phyloP scores from a whole-genome alignment of 2,329 filamentous ascomycete genomes.

The Orbilia ellipsospora region DNA sequence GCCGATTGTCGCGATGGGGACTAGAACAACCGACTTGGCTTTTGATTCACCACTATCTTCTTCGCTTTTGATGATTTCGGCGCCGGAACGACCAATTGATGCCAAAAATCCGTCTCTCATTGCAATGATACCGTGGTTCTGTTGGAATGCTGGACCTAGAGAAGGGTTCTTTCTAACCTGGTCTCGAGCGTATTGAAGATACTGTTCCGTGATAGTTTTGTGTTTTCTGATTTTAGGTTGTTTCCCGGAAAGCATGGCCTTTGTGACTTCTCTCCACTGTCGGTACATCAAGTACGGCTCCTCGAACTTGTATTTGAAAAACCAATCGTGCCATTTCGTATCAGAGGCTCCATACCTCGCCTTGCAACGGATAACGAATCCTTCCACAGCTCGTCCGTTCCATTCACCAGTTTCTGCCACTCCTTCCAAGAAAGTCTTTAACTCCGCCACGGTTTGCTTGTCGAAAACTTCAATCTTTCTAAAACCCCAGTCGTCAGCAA shows the following conservation, averaged over 20 bases:
- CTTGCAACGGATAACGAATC: constrained; percentile 94
- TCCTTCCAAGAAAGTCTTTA: constrained; percentile 82
- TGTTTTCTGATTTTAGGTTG: constrained; percentile 86
- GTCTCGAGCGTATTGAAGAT: constrained; percentile 81
- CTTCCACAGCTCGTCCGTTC: constrained; percentile 91
- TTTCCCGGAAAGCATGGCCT: constrained; percentile 81
- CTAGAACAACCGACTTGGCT: constrained; percentile 70
- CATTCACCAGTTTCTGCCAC: constrained; percentile 90
- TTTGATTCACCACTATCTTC: constrained; percentile 79
- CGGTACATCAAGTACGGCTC: constrained; percentile 99
- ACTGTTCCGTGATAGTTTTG: constrained; percentile 87
- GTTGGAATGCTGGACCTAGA: constrained; percentile 77
- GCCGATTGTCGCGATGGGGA: constrained; percentile 90
- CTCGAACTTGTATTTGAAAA: constrained; percentile 99
- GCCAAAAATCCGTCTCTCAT: constrained; percentile 88
- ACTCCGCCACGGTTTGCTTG: constrained; percentile 77
- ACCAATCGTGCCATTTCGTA: constrained; percentile 84
- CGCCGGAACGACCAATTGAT: constrained; percentile 84
- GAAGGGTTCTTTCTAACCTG: constrained; percentile 76
- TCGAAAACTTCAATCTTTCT: constrained; percentile 83
- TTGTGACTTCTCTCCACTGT: constrained; percentile 98
- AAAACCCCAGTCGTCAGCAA: constrained; percentile 94
- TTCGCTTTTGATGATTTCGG: constrained; percentile 67
- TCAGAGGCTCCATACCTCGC: constrained; percentile 67
- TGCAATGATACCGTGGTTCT: constrained; percentile 94